phyloP scores from a whole-genome alignment of 2,329 filamentous ascomycete genomes.

The Rutstroemia sp. region DNA sequence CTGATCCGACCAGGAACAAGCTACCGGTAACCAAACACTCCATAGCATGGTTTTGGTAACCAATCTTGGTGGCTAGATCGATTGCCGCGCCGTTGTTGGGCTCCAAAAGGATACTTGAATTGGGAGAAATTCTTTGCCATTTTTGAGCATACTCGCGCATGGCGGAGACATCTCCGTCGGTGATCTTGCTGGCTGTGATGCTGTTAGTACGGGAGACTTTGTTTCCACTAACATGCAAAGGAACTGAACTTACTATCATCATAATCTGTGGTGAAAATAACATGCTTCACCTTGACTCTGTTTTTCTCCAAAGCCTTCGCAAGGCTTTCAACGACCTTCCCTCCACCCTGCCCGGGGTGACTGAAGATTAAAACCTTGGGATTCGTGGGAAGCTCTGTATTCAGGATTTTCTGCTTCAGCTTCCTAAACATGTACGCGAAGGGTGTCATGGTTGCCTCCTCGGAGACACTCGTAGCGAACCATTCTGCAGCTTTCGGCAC shows the following conservation, averaged over 20 bases:
- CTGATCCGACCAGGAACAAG: constrained; percentile 51
- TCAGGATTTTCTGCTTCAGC: background rate
- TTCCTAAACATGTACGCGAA: constrained; percentile 4
- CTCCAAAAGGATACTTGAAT: constrained; percentile 30
- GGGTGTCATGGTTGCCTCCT: constrained; percentile 26
- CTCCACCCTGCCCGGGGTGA: constrained; percentile 8
- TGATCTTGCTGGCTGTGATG: background rate
- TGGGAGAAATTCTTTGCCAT: constrained; percentile 14
- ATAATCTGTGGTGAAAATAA: constrained; percentile 16
- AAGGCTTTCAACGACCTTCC: constrained; percentile 7
- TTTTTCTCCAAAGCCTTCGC: constrained; percentile 7
- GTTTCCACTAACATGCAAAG: fast-evolving
- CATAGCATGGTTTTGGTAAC: constrained; percentile 21
- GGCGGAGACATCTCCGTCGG: constrained; percentile 1
- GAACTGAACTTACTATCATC: constrained; percentile 8
- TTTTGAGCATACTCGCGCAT: constrained; percentile 12
- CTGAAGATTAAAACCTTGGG: constrained; percentile 14
- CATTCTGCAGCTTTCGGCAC: constrained; percentile 72
- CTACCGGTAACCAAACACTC: constrained; percentile 48
- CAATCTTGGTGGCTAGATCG: constrained; percentile 35
- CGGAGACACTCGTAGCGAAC: constrained; percentile 48
- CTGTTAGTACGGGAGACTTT: background rate
- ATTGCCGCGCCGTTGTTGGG: constrained; percentile 49
- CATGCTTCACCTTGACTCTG: constrained; percentile 11
- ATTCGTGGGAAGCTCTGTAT: background rate